Conservation (phyloP, 2,329 filamentous ascomycete species). For the Rutstroemia sydowiana region DNA sequence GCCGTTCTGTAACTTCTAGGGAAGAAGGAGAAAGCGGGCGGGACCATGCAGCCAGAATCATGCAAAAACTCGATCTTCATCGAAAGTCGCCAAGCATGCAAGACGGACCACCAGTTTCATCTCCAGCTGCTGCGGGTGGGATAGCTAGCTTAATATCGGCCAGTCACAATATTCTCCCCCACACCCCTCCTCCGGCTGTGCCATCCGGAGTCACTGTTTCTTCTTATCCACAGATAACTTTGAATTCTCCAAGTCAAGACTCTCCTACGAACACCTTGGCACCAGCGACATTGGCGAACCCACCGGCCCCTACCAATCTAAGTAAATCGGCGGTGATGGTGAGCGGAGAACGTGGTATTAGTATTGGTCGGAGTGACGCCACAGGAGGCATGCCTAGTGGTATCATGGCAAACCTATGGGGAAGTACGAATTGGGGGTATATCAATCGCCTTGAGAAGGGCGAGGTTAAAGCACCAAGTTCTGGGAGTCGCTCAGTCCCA, state of each 20-base stretch:
- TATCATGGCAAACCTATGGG: slow-evolving; percentile 90
- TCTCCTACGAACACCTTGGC: slow-evolving; percentile 58
- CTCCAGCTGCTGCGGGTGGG: slow-evolving; percentile 44
- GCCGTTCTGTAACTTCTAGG: slow-evolving; percentile 48
- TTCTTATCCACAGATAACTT: slow-evolving; percentile 30
- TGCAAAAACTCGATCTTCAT: slow-evolving; percentile 86
- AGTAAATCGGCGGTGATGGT: slow-evolving; percentile 80
- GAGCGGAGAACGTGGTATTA: slow-evolving; percentile 66
- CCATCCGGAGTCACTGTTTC: slow-evolving; percentile 20
- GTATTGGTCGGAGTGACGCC: slow-evolving; percentile 50
- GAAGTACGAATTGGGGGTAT: slow-evolving; percentile 73
- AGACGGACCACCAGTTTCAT: slow-evolving; percentile 32
- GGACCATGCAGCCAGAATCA: slow-evolving; percentile 81
- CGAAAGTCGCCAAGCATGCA: slow-evolving; percentile 55
- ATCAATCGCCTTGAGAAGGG: slow-evolving; percentile 54
- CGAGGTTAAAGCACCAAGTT: slow-evolving; percentile 33
- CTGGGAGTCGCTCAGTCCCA: slow-evolving; percentile 19
- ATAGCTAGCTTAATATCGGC: slow-evolving; percentile 82
- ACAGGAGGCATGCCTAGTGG: slow-evolving; percentile 72
- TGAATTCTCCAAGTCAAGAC: slow-evolving; percentile 35
- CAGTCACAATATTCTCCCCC: slow-evolving; percentile 70
- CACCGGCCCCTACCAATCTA: slow-evolving; percentile 75
- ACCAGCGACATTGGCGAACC: slow-evolving; percentile 73
- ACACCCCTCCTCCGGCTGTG: slow-evolving; percentile 30
- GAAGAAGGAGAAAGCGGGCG: slow-evolving; percentile 69